Percentiles rank a stretch among this genome's conserved stretches.
These are phyloP conservation scores for Ophiorrhiza pumila DNA, from an alignment of 257 asterid species.

Conservation along the genomic window DNA sequence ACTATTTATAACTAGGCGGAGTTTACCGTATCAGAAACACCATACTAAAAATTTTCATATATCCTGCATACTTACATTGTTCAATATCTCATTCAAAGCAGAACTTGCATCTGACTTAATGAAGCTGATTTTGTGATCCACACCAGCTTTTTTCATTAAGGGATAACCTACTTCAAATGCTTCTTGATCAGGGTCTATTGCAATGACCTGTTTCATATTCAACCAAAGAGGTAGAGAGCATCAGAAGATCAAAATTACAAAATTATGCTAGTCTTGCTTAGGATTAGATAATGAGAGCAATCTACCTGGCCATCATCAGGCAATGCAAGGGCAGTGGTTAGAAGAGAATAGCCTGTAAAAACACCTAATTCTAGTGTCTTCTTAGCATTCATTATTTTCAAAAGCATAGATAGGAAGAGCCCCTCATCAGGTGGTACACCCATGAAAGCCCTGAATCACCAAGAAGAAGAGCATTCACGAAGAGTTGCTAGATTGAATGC, in stretches of 20 bases:
- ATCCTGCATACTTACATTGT: background rate
- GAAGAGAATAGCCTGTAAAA: slow-evolving; percentile 18
- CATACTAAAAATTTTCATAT: too few relatives aligned
- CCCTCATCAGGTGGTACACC: slow-evolving; percentile 10
- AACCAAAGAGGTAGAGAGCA: too few relatives aligned
- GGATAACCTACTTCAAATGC: background rate
- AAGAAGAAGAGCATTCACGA: background rate
- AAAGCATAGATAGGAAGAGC: slow-evolving; percentile 2
- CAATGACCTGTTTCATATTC: background rate
- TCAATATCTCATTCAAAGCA: background rate
- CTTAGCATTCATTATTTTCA: slow-evolving; percentile 6
- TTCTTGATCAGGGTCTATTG: background rate
- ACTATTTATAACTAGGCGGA: too few relatives aligned
- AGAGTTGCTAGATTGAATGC: too few relatives aligned
- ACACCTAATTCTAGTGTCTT: slow-evolving; percentile 15
- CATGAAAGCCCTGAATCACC: background rate
- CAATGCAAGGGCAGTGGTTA: slow-evolving; percentile 12
- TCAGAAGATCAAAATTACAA: background rate
- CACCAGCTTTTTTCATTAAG: background rate
- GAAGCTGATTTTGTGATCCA: slow-evolving; percentile 1
- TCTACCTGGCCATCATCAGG: slow-evolving; percentile 13
- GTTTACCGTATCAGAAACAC: too few relatives aligned
- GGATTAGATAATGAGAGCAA: background rate
- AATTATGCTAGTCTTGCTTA: background rate
- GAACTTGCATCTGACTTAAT: background rate